Conservation (phyloP, 75 land plant genomes). For the Larix kaempferi region DNA sequence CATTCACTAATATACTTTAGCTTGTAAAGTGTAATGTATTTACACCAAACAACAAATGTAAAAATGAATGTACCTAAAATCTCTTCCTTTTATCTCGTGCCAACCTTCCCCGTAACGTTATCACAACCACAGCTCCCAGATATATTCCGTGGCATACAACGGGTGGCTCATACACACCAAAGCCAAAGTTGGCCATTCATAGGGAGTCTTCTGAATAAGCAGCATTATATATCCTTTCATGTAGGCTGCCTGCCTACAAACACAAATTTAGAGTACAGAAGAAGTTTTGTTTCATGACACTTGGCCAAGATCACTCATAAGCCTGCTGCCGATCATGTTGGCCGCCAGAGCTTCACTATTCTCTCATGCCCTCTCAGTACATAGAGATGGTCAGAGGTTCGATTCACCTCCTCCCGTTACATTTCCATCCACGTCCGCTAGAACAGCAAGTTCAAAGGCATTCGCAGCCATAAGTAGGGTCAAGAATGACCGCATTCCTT, state of each 20-base stretch:
- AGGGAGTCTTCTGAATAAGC: too few species aligned
- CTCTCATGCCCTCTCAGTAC: background rate
- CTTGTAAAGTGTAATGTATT: too few species aligned
- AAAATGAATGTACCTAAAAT: too few species aligned
- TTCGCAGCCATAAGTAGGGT: background rate
- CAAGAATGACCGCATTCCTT: background rate
- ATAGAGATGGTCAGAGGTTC: background rate
- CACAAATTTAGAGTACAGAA: background rate
- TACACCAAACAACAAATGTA: too few species aligned
- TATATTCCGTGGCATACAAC: background rate
- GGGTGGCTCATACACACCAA: background rate
- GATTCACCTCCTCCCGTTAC: background rate
- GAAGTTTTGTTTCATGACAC: background rate
- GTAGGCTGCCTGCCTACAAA: too few species aligned
- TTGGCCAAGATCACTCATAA: background rate
- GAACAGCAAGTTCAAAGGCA: background rate
- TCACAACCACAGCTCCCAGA: background rate
- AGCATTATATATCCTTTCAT: too few species aligned
- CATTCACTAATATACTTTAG: too few species aligned
- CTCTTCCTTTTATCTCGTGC: too few species aligned
- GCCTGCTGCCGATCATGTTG: background rate
- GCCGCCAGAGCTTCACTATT: background rate
- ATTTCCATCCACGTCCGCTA: too few species aligned
- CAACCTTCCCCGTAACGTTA: too few species aligned
- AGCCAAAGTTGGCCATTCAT: too few species aligned